Evolutionary conservation across 345 rosid genomes (phyloP).

Genomic region (Murraya koenigii): DNA sequence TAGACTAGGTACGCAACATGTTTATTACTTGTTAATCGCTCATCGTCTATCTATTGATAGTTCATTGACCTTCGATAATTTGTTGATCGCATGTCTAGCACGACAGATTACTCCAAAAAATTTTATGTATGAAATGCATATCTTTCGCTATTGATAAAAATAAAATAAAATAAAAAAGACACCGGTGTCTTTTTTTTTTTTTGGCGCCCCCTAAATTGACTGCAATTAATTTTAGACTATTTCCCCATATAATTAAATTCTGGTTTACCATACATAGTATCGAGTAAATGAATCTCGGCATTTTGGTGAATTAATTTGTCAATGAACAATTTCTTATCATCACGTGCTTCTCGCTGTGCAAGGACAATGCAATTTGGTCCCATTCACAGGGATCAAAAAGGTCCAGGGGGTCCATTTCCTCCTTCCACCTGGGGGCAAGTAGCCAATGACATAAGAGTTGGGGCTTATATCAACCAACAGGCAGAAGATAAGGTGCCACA

Average conservation of each 20-base stretch:
- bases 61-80: not conserved
- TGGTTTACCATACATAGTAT: too few relatives aligned
- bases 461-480: conserved; percentile 21
- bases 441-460: conserved; percentile 15
- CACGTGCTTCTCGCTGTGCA: conserved; percentile 13
- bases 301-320: not conserved
- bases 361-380: conserved; percentile 1
- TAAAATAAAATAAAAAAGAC: too few relatives aligned
- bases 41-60: too few relatives aligned
- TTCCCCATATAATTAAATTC: not conserved
- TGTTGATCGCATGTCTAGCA: not conserved
- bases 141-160: too few relatives aligned
- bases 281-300: too few relatives aligned
- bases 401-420: not conserved
- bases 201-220: too few relatives aligned
- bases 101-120: not conserved
- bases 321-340: not conserved
- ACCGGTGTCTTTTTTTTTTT: too few relatives aligned
- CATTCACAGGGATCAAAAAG: conserved; percentile 4
- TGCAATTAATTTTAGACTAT: too few relatives aligned
- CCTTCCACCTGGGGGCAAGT: conserved; percentile 22
- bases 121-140: not conserved
- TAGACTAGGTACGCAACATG: too few relatives aligned
- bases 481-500: conserved; percentile 36
- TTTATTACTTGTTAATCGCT: too few relatives aligned